A percentile compares a stretch with the other conserved stretches of the same genome.
These are phyloP conservation scores for Dendrothele bispora DNA, from an alignment of 768 basidiomycete genomes.

Conservation along the genomic window DNA sequence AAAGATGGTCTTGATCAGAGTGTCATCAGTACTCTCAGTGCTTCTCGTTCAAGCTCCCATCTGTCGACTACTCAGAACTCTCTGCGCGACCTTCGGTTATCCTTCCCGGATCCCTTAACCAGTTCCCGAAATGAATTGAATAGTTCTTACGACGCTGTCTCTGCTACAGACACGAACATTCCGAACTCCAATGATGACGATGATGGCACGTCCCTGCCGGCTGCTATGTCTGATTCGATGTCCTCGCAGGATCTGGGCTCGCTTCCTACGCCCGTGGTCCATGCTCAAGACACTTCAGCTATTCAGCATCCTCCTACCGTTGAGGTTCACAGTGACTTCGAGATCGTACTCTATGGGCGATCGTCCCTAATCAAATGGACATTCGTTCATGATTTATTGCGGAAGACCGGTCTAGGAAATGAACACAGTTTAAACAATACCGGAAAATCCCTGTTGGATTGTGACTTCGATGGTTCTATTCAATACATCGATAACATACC, in stretches of 20 bases:
- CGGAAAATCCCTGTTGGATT: slow-evolving; percentile 23
- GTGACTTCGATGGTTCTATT: slow-evolving; percentile 19
- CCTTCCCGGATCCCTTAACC: slow-evolving; percentile 82
- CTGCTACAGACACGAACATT: slow-evolving; percentile 32
- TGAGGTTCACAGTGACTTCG: slow-evolving; percentile 38
- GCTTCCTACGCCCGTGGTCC: slow-evolving; percentile 35
- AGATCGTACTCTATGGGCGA: slow-evolving; percentile 68
- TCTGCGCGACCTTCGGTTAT: slow-evolving; percentile 74
- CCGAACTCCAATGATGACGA: slow-evolving; percentile 22
- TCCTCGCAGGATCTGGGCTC: slow-evolving; percentile 35
- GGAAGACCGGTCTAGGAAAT: slow-evolving; percentile 45
- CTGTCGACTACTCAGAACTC: slow-evolving; percentile 56
- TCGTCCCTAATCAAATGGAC: slow-evolving; percentile 60
- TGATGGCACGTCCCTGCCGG: slow-evolving; percentile 14
- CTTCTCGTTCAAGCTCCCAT: slow-evolving; percentile 57
- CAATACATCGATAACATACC: slow-evolving; percentile 27
- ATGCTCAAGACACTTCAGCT: slow-evolving; percentile 14
- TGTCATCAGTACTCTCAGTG: slow-evolving; percentile 75
- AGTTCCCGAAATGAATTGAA: slow-evolving; percentile 65
- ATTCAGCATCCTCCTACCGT: slow-evolving; percentile 8
- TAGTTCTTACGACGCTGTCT: slow-evolving; percentile 57
- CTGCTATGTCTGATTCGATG: slow-evolving; percentile 23
- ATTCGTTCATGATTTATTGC: slow-evolving; percentile 57
- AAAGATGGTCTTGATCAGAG: slow-evolving; percentile 81
- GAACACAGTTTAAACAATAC: slow-evolving; percentile 11